Evolutionary conservation across 108 stramenopile species (phyloP).

Genomic region (Conticribra guillardii): DNA sequence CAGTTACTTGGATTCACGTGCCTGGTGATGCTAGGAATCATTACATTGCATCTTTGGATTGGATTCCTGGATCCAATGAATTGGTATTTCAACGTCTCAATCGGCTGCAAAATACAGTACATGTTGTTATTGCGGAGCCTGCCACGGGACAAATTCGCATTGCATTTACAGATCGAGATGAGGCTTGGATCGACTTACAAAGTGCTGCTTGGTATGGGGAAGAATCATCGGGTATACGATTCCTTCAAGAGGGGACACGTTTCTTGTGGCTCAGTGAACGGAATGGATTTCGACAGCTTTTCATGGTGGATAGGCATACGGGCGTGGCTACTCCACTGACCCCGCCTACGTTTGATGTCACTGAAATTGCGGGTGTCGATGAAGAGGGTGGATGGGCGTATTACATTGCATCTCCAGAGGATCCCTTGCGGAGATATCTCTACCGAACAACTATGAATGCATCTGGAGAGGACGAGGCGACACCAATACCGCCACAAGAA

Average conservation of each 20-base stretch:
- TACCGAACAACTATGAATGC: slow-evolving; percentile 47
- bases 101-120: slow-evolving; percentile 46
- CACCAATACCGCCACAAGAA: slow-evolving; percentile 26
- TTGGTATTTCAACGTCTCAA: slow-evolving; percentile 47
- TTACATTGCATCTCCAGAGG: slow-evolving; percentile 48
- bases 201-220: slow-evolving; percentile 50
- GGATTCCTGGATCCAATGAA: slow-evolving; percentile 43
- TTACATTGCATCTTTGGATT: slow-evolving; percentile 49
- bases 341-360: slow-evolving; percentile 40
- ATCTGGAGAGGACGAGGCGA: neutral
- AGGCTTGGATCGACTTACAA: slow-evolving; percentile 50
- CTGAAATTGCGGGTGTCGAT: slow-evolving; percentile 48
- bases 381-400: slow-evolving; percentile 48
- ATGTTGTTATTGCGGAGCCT: slow-evolving; percentile 41
- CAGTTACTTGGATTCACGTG: slow-evolving; percentile 46
- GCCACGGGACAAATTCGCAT: neutral
- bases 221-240: slow-evolving; percentile 47
- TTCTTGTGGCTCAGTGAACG: slow-evolving; percentile 50
- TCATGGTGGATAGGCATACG: slow-evolving; percentile 38
- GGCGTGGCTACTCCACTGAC: slow-evolving; percentile 22
- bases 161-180: slow-evolving; percentile 33
- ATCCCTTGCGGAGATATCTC: slow-evolving; percentile 45
- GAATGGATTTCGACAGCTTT: slow-evolving; percentile 50
- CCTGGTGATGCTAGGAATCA: slow-evolving; percentile 50
- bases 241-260: slow-evolving; percentile 31